Conservation (phyloP, 148 eudicot species). For the Simmondsia chinensis region DNA sequence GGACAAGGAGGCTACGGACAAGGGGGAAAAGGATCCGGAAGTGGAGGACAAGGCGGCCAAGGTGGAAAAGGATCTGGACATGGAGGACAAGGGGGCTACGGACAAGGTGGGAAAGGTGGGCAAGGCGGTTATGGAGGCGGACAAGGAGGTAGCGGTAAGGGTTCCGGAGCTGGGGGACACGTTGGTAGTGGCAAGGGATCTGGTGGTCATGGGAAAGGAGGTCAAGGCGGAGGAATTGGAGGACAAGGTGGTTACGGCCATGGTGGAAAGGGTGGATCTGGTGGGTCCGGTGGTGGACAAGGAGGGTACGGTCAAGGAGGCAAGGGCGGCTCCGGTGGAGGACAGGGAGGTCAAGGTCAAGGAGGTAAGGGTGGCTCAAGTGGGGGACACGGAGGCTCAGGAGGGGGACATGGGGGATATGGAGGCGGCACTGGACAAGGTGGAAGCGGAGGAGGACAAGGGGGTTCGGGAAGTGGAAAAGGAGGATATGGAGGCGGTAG, state of each 20-base stretch:
- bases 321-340: conserved; percentile 1
- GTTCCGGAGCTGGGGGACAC: conserved; percentile 1
- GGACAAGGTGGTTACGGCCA: not conserved
- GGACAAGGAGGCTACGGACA: not conserved
- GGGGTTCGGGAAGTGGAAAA: conserved; percentile 1
- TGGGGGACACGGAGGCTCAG: conserved; percentile 12
- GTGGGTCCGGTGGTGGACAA: conserved; percentile 1
- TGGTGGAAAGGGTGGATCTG: not conserved
- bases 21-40: not conserved
- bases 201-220: not conserved
- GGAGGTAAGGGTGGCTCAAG: conserved; percentile 4
- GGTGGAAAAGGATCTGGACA: conserved; percentile 5
- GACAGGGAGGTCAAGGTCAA: not conserved
- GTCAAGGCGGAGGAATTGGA: not conserved
- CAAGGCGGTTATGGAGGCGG: not conserved
- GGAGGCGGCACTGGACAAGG: conserved; percentile 7
- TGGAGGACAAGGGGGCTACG: conserved; percentile 3
- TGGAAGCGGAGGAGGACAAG: not conserved
- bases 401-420: conserved; percentile 12
- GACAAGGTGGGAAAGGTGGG: conserved; percentile 6
- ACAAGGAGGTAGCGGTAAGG: not conserved
- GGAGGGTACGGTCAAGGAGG: conserved; percentile 6
- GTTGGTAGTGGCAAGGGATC: conserved; percentile 4
- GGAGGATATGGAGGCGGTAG: not conserved
- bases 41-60: conserved; percentile 2